Conservation (phyloP, 352 stramenopile genomes). For the Phytophthora litchii region DNA sequence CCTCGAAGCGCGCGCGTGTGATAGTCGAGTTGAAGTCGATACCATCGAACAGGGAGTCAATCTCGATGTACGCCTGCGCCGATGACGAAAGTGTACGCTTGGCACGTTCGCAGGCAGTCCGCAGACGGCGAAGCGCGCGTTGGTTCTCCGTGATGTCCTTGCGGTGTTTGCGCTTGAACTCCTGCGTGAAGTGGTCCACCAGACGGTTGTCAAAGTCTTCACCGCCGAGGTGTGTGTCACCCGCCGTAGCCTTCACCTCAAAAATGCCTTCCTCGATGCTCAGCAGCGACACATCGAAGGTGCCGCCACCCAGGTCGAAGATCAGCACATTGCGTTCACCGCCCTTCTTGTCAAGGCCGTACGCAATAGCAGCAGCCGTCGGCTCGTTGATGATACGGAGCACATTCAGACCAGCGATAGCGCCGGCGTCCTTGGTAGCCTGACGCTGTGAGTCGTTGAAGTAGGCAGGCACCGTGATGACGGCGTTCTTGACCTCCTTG, state of each 20-base stretch:
- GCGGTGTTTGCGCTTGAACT: conserved; percentile 92
- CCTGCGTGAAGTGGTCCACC: conserved; percentile 92
- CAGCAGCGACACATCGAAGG: conserved; percentile 94
- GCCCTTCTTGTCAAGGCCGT: conserved; percentile 96
- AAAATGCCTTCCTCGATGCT: conserved; percentile 96
- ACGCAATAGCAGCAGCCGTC: conserved; percentile 91
- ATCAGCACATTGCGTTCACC: conserved; percentile 95
- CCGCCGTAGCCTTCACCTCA: conserved; percentile 95
- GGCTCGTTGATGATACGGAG: conserved; percentile 97
- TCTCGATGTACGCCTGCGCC: conserved; percentile 94
- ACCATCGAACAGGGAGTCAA: conserved; percentile 93
- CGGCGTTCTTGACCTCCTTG: conserved; percentile 65
- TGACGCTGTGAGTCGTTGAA: conserved; percentile 96
- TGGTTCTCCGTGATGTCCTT: conserved; percentile 92
- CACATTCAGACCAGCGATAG: conserved; percentile 92
- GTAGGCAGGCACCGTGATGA: conserved; percentile 97
- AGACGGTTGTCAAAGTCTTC: conserved; percentile 95
- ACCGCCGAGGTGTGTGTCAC: conserved; percentile 93
- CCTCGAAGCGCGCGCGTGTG: conserved; percentile 91
- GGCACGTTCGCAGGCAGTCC: conserved; percentile 93
- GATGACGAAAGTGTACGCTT: conserved; percentile 94
- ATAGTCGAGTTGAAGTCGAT: conserved; percentile 95
- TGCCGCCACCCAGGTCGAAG: conserved; percentile 95
- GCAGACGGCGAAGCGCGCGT: conserved; percentile 89
- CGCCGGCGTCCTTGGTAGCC: conserved; percentile 92